Evolutionary conservation across 129 eudicot species (phyloP).

Genomic region (Saussurea involucrata): DNA sequence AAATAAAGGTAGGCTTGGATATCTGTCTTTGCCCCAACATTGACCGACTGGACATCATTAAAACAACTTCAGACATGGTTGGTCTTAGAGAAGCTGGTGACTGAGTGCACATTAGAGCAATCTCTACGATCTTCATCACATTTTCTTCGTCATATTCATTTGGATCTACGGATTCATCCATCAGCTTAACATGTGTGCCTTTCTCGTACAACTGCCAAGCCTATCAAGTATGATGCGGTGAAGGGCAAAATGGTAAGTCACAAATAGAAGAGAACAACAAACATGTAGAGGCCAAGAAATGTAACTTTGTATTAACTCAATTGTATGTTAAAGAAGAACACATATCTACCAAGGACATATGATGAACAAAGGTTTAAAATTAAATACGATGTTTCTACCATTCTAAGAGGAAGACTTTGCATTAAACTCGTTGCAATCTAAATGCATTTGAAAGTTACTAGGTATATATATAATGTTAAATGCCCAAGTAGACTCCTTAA

Average conservation of each 20-base stretch:
- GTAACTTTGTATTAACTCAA: background rate
- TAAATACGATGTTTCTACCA: background rate
- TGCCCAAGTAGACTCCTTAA: background rate
- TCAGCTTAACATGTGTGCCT: conserved; percentile 20
- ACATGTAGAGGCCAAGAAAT: background rate
- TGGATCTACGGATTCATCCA: conserved; percentile 31
- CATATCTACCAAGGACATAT: background rate
- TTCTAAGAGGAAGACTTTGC: background rate
- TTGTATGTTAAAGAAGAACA: background rate
- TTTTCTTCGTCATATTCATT: conserved; percentile 23
- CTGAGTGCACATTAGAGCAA: conserved; percentile 50
- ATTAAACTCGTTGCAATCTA: background rate
- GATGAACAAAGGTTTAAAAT: background rate
- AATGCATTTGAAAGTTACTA: background rate
- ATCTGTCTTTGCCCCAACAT: conserved; percentile 9
- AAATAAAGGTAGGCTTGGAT: conserved; percentile 20
- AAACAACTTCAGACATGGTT: conserved; percentile 46
- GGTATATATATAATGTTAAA: background rate
- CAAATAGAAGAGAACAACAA: background rate
- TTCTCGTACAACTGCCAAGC: conserved; percentile 42
- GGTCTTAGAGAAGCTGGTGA: conserved; percentile 45
- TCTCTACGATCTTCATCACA: conserved; percentile 40
- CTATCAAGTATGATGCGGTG: background rate
- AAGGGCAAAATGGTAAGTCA: background rate
- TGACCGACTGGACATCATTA: conserved; percentile 35